These are phyloP conservation scores for Trichoderma asperellum DNA, from an alignment of 2,329 filamentous ascomycete species.

Conservation along the genomic window DNA sequence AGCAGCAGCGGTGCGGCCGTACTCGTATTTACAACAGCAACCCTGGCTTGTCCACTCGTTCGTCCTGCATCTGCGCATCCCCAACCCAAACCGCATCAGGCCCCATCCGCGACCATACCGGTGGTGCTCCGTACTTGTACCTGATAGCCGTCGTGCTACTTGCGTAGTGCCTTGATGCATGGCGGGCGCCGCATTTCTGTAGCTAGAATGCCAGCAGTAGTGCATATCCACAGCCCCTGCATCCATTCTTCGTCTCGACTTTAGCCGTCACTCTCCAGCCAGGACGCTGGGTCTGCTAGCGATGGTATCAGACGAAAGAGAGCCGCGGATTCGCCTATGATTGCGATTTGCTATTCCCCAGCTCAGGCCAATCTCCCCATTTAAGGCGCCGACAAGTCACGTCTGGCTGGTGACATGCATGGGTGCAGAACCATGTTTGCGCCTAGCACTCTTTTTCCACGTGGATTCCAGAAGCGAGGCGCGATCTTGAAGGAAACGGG, in stretches of 20 bases:
- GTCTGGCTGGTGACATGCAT: slow-evolving; percentile 22
- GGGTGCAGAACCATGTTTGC: neutral
- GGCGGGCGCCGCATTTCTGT: slow-evolving; percentile 2
- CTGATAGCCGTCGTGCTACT: slow-evolving; percentile 16
- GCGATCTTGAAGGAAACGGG: slow-evolving; percentile 13
- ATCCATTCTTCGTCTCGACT: neutral
- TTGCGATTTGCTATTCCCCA: neutral
- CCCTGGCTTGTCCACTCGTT: slow-evolving; percentile 13
- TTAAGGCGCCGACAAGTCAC: slow-evolving; percentile 9
- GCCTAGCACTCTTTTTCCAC: slow-evolving; percentile 21
- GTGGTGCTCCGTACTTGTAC: slow-evolving; percentile 5
- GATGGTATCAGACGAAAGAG: neutral
- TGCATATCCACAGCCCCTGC: slow-evolving; percentile 5
- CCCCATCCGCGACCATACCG: neutral
- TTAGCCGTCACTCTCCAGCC: neutral
- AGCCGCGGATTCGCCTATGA: slow-evolving; percentile 1
- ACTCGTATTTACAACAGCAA: slow-evolving; percentile 23
- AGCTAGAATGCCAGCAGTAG: neutral
- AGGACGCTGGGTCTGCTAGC: neutral
- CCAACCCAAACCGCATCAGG: neutral
- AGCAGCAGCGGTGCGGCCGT: slow-evolving; percentile 14
- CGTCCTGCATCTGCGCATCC: neutral
- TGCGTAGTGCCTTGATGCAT: slow-evolving; percentile 18
- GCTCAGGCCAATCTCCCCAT: slow-evolving; percentile 12
- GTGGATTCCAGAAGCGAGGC: slow-evolving; percentile 27